A percentile compares a stretch with the other conserved stretches of the same genome.
These are phyloP conservation scores for Platismatia glauca DNA, from an alignment of 495 filamentous ascomycete genomes.

Conservation along the genomic window DNA sequence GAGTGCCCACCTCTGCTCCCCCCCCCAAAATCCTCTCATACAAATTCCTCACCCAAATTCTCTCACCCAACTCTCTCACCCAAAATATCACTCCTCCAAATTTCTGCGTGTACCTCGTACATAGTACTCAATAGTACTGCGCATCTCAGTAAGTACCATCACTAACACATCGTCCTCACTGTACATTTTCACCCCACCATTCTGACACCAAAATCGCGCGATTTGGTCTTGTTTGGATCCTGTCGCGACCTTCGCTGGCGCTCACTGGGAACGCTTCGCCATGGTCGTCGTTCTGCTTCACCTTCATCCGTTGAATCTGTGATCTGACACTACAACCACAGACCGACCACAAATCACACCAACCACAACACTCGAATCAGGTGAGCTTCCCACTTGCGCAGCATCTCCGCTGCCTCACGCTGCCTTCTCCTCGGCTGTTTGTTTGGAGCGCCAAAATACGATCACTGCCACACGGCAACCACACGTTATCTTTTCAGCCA, in stretches of 20 bases:
- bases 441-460: conserved; percentile 20
- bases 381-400: conserved; percentile 8
- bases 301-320: conserved; percentile 17
- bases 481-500: conserved; percentile 8
- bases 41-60: conserved; percentile 44
- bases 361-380: conserved; percentile 2
- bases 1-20: conserved; percentile 30
- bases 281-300: conserved; percentile 14
- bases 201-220: conserved; percentile 12
- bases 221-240: conserved; percentile 27
- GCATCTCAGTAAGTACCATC: conserved; percentile 28
- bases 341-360: conserved; percentile 9
- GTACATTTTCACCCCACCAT: conserved; percentile 22
- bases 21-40: conserved; percentile 41
- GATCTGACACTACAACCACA: conserved; percentile 8
- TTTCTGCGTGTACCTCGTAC: conserved; percentile 27
- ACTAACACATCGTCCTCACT: conserved; percentile 23
- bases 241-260: conserved; percentile 28
- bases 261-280: conserved; percentile 12
- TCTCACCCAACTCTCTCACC: conserved; percentile 54
- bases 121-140: conserved; percentile 25
- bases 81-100: conserved; percentile 41
- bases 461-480: conserved; percentile 15
- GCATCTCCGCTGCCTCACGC: background rate
- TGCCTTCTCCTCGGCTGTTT: background rate